Base-by-base conservation (phyloP, 176 grass and related monocot genomes). In the Aegilops umbellulata region DNA sequence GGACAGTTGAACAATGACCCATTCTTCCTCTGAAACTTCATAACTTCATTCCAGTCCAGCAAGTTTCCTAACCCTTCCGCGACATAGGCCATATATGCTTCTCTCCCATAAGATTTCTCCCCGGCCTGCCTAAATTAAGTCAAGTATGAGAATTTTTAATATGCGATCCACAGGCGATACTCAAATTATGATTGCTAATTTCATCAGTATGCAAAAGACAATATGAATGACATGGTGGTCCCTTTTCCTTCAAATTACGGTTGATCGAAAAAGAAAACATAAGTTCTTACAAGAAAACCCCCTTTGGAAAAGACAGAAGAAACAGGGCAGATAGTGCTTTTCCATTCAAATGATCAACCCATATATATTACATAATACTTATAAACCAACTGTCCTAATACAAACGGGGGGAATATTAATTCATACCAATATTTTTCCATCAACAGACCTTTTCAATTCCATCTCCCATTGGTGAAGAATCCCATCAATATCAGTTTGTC, bases 1-100 rank as follows among this genome's bases (percentile, higher is more conserved):
- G 95, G 95, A 78, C 82, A 95, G 72, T 90, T 91, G 69, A 97
- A 90, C 25, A 97, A 22, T 5, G 95, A 97, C 29, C 92, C 92
- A 57, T 97, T 95, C 68, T 89, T 83, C 80, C 87, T 88, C 70
- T 93, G 95, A 77, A 89, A 97, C 68, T 82, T 93, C 87, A 90
- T 88, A 80, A 83, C 27, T 77, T 93, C 87, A 73, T 88, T 84
- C 92, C 86, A 94, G 14, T 97, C 88, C 26, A 88, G 65, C 27
- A 32, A 34, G 51, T 82, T 85, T 71, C 85, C 89, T 74, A 97
- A 89, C 42, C 92, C 93, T 87, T 97, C 95, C 16, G 91, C 25
- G 11, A 95, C 80, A 86, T 92, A 97, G 10, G 91, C 92, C 76
- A 95, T 81, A 60, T 97, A 97, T 69, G 83, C 73, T 87, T 91